A percentile compares a stretch with the other conserved stretches of the same genome.
Evolutionary conservation across 2,329 filamentous ascomycete genomes (phyloP).

Genomic region (Tolypocladium album): DNA sequence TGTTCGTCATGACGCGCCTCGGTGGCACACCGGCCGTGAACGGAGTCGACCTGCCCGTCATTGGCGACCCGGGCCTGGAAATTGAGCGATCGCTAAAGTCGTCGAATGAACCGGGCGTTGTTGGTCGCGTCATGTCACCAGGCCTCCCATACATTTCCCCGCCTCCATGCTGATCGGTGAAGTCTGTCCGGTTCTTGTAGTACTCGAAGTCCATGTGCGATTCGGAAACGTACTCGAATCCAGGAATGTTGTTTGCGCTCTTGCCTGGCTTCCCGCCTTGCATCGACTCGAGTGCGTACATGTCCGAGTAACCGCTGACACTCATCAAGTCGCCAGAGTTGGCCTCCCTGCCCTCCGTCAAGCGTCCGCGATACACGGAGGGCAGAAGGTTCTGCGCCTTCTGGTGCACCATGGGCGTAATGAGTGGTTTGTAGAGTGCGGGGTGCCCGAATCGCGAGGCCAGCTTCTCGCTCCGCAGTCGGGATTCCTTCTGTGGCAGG

Average conservation of each 20-base stretch:
- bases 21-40: constrained; percentile 20
- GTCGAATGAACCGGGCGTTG: constrained; percentile 46
- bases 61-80: constrained; percentile 43
- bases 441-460: constrained; percentile 81
- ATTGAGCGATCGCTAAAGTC: constrained; percentile 26
- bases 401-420: constrained; percentile 90
- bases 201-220: constrained; percentile 80
- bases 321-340: constrained; percentile 45
- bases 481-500: constrained; percentile 36
- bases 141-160: constrained; percentile 54
- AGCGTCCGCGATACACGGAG: constrained; percentile 74
- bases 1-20: constrained; percentile 10
- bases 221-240: constrained; percentile 87
- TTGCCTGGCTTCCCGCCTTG: constrained; percentile 38
- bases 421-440: constrained; percentile 76
- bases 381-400: constrained; percentile 79
- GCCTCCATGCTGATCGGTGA: constrained; percentile 77
- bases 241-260: constrained; percentile 38
- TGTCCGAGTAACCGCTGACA: constrained; percentile 70
- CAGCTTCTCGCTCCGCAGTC: constrained; percentile 54
- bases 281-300: constrained; percentile 76
- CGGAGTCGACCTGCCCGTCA: constrained; percentile 18
- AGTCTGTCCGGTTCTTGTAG: constrained; percentile 84
- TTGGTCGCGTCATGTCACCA: constrained; percentile 48
- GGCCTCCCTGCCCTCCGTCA: constrained; percentile 54